phyloP scores from a whole-genome alignment of 345 rosid genomes.

The Salix viminalis region DNA sequence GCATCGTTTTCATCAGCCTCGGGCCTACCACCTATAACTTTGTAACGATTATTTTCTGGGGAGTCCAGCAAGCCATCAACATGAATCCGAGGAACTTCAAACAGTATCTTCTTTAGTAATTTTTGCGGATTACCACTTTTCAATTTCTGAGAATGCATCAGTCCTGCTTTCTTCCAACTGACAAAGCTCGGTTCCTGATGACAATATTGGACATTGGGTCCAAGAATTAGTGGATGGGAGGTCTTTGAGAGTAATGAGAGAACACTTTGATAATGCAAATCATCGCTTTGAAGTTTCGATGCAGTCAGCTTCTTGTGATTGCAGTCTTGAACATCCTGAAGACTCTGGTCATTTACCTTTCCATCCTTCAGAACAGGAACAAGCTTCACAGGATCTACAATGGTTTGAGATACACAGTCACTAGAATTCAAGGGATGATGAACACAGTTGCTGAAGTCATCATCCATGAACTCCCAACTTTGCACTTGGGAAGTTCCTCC shows the following conservation, averaged over 20 bases:
- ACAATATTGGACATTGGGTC: conserved; percentile 41
- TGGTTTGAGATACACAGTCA: conserved; percentile 64
- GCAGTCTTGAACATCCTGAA: conserved; percentile 42
- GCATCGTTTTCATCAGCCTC: conserved; percentile 45
- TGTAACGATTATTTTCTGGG: conserved; percentile 31
- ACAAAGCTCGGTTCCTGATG: conserved; percentile 56
- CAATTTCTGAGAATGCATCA: conserved; percentile 14
- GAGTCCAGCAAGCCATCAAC: conserved; percentile 31
- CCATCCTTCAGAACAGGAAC: conserved; percentile 34
- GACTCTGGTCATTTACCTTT: conserved; percentile 22
- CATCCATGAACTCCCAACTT: conserved; percentile 63
- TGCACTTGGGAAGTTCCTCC: conserved; percentile 64
- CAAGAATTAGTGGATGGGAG: conserved; percentile 51
- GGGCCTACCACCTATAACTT: conserved; percentile 34
- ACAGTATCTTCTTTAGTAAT: conserved; percentile 66
- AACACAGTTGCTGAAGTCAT: conserved; percentile 59
- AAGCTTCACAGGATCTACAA: conserved; percentile 42
- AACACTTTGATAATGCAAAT: conserved; percentile 58
- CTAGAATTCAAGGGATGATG: conserved; percentile 65
- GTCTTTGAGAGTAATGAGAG: conserved; percentile 61
- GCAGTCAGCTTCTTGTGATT: conserved; percentile 30
- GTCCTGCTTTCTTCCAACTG: conserved; percentile 48
- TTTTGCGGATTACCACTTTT: conserved; percentile 41
- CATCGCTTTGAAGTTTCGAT: conserved; percentile 35
- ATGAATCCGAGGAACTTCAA: conserved; percentile 67